These are phyloP conservation scores for Nymphaea thermarum DNA, from an alignment of 164 flowering plant species.

Conservation along the genomic window DNA sequence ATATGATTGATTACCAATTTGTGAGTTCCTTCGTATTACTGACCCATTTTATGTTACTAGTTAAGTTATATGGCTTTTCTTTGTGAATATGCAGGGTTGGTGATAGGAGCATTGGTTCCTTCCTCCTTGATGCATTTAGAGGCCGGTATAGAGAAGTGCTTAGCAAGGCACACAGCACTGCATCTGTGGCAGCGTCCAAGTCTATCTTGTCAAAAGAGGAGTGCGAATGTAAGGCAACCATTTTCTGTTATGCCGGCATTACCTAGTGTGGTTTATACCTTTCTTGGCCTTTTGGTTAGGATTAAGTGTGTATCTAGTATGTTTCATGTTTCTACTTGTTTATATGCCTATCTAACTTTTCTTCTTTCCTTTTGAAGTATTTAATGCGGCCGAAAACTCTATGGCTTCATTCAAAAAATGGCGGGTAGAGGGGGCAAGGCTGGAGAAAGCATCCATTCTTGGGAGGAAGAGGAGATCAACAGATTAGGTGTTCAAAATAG, in stretches of 20 bases:
- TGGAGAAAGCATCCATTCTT: slow-evolving; percentile 70
- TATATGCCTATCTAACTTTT: not conserved
- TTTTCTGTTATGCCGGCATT: not conserved
- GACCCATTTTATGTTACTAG: too few species aligned
- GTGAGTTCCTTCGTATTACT: not conserved
- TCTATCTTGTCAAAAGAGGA: slow-evolving; percentile 66
- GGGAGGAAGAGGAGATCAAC: slow-evolving; percentile 66
- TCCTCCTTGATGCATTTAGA: slow-evolving; percentile 62
- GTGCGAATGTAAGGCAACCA: slow-evolving; percentile 35
- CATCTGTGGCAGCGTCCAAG: slow-evolving; percentile 44
- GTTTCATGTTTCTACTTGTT: not conserved
- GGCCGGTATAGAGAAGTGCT: slow-evolving; percentile 69
- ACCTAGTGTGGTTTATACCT: not conserved
- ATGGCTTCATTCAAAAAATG: slow-evolving; percentile 77
- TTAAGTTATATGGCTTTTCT: not conserved
- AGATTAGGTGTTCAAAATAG: not conserved
- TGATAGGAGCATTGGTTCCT: slow-evolving; percentile 62
- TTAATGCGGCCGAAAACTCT: slow-evolving; percentile 72
- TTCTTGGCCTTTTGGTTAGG: not conserved
- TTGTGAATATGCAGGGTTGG: slow-evolving; percentile 42
- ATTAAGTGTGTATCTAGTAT: not conserved
- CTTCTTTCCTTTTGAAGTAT: slow-evolving; percentile 31
- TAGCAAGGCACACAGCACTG: slow-evolving; percentile 63
- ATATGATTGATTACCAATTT: not conserved
- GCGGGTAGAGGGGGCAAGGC: slow-evolving; percentile 81